Conservation (phyloP, 169 alveolate genomes). For the Plasmodium blacklocki region DNA sequence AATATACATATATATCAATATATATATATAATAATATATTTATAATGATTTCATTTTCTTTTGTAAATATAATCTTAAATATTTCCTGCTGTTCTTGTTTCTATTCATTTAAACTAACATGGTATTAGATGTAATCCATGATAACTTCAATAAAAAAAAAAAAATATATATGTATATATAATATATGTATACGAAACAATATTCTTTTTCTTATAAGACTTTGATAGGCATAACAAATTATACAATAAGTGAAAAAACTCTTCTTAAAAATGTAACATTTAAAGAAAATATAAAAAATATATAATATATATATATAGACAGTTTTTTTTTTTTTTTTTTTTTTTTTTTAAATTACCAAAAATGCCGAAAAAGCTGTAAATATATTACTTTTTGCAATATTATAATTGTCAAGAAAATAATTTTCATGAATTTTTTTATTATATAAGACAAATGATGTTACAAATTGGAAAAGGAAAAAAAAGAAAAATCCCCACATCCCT, state of each 20-base stretch:
- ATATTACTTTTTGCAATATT: constrained; percentile 69
- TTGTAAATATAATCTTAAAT: too few species aligned
- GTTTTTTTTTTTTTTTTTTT: constrained; percentile 4
- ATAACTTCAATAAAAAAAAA: constrained; percentile 52
- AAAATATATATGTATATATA: not conserved
- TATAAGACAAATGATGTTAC: constrained; percentile 35
- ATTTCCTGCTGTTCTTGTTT: too few species aligned
- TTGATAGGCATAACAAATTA: too few species aligned
- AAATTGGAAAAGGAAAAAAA: constrained; percentile 68
- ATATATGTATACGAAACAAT: too few species aligned
- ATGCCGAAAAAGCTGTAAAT: constrained; percentile 61
- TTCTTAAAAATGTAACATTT: too few species aligned
- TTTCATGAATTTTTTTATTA: constrained; percentile 74
- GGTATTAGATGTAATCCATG: constrained; percentile 68
- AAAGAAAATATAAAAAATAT: constrained; percentile 5
- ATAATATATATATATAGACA: not conserved
- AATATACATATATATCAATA: too few species aligned
- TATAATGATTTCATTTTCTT: too few species aligned
- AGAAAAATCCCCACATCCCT: constrained; percentile 62
- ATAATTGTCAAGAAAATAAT: constrained; percentile 64
- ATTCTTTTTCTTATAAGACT: too few species aligned
- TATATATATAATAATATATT: too few species aligned
- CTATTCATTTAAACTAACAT: constrained; percentile 17
- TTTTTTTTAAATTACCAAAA: constrained; percentile 53
- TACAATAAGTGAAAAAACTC: too few species aligned